Base-by-base conservation (phyloP, 2,329 filamentous ascomycete species). In the Blastomyces gilchristii region DNA sequence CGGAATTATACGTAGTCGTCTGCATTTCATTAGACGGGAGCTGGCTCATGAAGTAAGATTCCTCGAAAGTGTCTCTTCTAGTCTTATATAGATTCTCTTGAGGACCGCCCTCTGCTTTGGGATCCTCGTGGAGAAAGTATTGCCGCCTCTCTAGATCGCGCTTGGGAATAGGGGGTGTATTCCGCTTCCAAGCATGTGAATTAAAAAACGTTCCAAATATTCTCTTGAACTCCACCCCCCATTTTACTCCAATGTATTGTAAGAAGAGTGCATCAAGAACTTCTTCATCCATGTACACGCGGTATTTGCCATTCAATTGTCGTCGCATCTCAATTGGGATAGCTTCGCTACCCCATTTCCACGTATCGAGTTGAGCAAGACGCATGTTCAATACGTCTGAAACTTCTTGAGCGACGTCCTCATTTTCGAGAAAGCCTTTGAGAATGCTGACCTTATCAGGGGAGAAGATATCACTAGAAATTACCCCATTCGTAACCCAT, bases 251-350 rank as follows among this genome's bases (percentile, higher is more conserved):
- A 45, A 85, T 75, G 65, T 79, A 83, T 54, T 85, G 81, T 2
- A 84, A 70, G 31, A 85, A 75, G 8, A 85, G 76, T 1, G 80
- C 79, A 66, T 84, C 80, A 8, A 84, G 77, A 25, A 84, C 73
- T 65, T 86, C 84, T 66, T 83, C 81, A 59, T 85, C 81, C 76
- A 84, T 83, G 68, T 79, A 84, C 34, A 85, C 80, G 1, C 83
- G 77, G 68, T 86, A 86, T 64, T 82, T 81, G 2, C 82, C 81
- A 66, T 83, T 84, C 45, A 85, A 69, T 60, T 83, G 80, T 8
- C 80, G 78, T 45, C 82, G 77, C 75, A 81, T 79, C 56, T 81
- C 75, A 1, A 84, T 68, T 1, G 77, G 73, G 8, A 83, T 75
- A 3, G 75, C 78, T 4, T 73, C 71, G 1, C 72, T 68, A 18